phyloP scores from a whole-genome alignment of 73 alveolate species.

The Paramecium caudatum region DNA sequence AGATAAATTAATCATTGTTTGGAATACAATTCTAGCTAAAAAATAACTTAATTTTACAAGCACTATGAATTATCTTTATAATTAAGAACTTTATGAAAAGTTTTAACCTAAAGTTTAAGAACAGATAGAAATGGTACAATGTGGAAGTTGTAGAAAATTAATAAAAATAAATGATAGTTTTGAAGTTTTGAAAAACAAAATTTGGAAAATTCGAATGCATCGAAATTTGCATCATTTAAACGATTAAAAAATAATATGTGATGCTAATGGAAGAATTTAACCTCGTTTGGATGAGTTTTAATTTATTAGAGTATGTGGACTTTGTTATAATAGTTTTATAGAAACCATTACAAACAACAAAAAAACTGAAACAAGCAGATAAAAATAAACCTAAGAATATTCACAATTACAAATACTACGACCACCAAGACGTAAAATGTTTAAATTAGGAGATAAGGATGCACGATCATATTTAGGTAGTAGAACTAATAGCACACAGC shows the following conservation, averaged over 20 bases:
- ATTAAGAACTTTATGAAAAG: conserved; percentile 3
- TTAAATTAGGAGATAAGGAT: not conserved
- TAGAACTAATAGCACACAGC: not conserved
- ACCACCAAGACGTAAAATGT: not conserved
- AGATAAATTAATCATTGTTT: not conserved
- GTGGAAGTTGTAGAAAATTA: not conserved
- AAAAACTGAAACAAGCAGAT: not conserved
- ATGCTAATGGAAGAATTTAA: not conserved
- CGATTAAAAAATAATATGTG: not conserved
- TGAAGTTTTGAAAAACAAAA: conserved; percentile 15
- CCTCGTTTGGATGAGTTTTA: conserved; percentile 23
- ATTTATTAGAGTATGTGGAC: conserved; percentile 35
- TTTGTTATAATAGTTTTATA: conserved; percentile 44
- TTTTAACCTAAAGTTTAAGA: not conserved
- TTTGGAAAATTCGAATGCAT: conserved; percentile 36
- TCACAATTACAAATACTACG: not conserved
- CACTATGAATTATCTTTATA: not conserved
- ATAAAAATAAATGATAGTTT: conserved; percentile 9
- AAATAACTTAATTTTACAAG: not conserved
- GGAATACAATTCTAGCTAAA: not conserved
- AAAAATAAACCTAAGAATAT: not conserved
- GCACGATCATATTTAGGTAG: conserved; percentile 1
- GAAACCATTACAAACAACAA: not conserved
- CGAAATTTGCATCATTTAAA: conserved; percentile 35
- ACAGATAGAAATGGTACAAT: not conserved